Evolutionary conservation across 2,329 filamentous ascomycete genomes (phyloP).

Genomic region (Eutypa lata): DNA sequence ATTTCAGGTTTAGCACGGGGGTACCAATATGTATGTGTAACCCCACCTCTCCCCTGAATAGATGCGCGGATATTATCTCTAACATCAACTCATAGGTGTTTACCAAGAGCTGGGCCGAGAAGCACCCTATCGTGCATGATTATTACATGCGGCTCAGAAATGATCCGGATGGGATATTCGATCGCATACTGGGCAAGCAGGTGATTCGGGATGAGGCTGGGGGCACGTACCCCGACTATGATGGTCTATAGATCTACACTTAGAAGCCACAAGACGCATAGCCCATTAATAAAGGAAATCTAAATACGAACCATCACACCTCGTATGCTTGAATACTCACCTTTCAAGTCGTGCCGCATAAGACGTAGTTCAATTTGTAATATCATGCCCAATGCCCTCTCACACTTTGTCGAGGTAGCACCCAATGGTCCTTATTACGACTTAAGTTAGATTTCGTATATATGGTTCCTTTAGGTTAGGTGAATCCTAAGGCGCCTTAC

Average conservation of each 20-base stretch:
- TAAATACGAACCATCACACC: no score
- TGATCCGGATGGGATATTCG: constrained; percentile 12
- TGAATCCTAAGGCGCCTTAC: no score
- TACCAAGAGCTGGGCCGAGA: constrained; percentile 14
- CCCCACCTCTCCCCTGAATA: not conserved
- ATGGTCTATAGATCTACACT: constrained; percentile 1
- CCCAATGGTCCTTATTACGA: no score
- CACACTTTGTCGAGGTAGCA: no score
- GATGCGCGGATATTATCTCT: not conserved
- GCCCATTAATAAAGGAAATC: no score
- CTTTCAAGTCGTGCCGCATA: no score
- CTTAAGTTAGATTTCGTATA: no score
- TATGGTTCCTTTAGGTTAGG: no score
- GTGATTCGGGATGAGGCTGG: constrained; percentile 8
- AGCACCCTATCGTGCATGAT: constrained; percentile 14
- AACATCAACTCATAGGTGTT: constrained; percentile 9
- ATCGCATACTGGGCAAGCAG: constrained; percentile 8
- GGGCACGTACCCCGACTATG: constrained; percentile 10
- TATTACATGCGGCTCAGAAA: constrained; percentile 16
- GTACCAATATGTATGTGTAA: constrained; percentile 15
- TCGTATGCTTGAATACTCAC: no score
- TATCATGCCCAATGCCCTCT: no score
- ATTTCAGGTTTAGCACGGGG: constrained; percentile 15
- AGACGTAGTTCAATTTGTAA: no score
- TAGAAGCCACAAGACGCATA: no score